Evolutionary conservation across 208 protist genomes (phyloP).

Genomic region (Acanthamoeba sp.): DNA sequence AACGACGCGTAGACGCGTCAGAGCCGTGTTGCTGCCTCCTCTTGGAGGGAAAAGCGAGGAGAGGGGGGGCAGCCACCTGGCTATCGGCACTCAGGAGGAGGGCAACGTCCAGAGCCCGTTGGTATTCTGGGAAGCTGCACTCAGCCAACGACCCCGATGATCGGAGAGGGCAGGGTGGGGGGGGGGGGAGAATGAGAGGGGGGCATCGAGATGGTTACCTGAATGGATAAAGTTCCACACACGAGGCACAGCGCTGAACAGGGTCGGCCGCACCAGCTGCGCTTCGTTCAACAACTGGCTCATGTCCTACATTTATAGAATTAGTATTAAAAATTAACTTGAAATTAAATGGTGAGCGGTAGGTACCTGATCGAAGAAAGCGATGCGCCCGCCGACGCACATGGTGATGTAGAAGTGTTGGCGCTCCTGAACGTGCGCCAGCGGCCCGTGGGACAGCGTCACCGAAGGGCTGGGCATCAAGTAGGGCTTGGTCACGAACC

Average conservation of each 20-base stretch:
- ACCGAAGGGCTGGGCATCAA: conserved; percentile 31
- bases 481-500: conserved; percentile 43
- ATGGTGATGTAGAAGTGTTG: conserved; percentile 52
- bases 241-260: neutral
- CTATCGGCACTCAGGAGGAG: neutral
- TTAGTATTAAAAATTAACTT: no score
- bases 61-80: neutral
- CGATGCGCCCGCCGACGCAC: conserved; percentile 25
- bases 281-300: conserved; percentile 28
- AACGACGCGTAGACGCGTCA: no score
- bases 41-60: no score
- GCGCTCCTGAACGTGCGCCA: conserved; percentile 37
- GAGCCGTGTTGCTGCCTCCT: no score
- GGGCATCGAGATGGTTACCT: no score
- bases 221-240: neutral
- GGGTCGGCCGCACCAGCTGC: neutral
- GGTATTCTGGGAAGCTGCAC: neutral
- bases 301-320: no score
- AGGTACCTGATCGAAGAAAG: conserved; percentile 17
- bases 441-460: neutral
- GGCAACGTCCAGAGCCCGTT: neutral
- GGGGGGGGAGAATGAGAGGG: no score
- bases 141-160: no score
- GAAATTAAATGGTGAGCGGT: no score
- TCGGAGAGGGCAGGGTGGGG: no score